Conservation (phyloP, 345 rosid genomes). For the Passiflora organensis region DNA sequence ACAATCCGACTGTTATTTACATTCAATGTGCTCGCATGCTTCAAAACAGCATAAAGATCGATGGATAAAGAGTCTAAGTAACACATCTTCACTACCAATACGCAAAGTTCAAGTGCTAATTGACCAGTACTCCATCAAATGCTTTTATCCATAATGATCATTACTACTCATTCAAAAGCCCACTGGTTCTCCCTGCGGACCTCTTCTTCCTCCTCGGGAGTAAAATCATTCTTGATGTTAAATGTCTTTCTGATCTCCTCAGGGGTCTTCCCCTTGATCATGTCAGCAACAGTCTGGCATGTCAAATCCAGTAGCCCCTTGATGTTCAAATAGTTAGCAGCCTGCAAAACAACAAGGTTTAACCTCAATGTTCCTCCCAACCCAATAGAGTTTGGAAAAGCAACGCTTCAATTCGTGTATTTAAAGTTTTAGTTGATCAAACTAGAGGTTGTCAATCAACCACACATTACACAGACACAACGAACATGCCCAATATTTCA, state of each 20-base stretch:
- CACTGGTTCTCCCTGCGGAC: conserved; percentile 27
- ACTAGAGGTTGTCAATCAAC: no score
- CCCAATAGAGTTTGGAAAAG: no score
- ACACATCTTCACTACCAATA: not conserved
- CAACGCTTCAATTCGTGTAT: no score
- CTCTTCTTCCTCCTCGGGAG: conserved; percentile 26
- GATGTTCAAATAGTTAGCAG: conserved; percentile 26
- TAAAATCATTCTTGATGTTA: conserved; percentile 23
- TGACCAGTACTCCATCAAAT: not conserved
- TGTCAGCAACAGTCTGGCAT: conserved; percentile 28
- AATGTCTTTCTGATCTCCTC: conserved; percentile 25
- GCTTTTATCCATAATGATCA: not conserved
- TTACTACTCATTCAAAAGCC: conserved; percentile 23
- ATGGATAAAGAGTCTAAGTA: not conserved
- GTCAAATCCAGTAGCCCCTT: conserved; percentile 24
- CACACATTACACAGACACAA: no score
- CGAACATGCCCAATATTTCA: no score
- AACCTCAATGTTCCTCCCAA: no score
- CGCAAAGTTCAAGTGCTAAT: not conserved
- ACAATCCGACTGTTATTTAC: conserved; percentile 5
- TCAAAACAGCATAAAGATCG: not conserved
- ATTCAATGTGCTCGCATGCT: conserved; percentile 2
- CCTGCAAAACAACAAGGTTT: conserved; percentile 8
- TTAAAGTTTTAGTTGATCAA: no score
- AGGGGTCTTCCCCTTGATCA: conserved; percentile 24